Percentiles rank a stretch among this genome's conserved stretches.
Evolutionary conservation across 1,284 basidiomycete species (phyloP).

Genomic region (Ustilago sp.): DNA sequence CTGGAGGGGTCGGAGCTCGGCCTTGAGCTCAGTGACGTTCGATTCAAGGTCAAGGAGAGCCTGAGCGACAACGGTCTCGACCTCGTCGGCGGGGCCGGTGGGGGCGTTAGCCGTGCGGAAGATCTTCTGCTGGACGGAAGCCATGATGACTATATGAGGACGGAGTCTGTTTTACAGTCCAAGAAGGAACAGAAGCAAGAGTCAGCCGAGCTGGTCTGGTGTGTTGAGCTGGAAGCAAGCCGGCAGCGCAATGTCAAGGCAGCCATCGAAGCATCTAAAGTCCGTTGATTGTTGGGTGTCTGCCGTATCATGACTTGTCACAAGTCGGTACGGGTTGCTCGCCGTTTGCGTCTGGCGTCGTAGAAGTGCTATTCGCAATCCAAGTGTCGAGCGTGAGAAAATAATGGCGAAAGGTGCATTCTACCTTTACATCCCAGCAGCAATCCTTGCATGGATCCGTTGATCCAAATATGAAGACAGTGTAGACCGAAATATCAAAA

Average conservation of each 20-base stretch:
- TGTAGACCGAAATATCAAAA: background rate
- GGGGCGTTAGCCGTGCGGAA: conserved; percentile 94
- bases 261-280: background rate
- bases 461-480: background rate
- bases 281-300: background rate
- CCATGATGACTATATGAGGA: conserved; percentile 59
- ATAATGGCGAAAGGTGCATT: too few relatives aligned
- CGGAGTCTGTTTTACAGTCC: conserved; percentile 26
- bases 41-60: conserved; percentile 97
- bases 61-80: conserved; percentile 92
- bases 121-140: conserved; percentile 78
- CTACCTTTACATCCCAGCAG: background rate
- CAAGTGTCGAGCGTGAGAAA: too few relatives aligned
- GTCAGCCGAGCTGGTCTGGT: conserved; percentile 24
- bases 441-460: background rate
- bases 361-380: too few relatives aligned
- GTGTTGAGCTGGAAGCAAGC: too few relatives aligned
- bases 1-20: conserved; percentile 91
- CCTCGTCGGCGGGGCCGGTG: conserved; percentile 86
- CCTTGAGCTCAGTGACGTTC: conserved; percentile 97
- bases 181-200: background rate
- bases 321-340: too few relatives aligned
- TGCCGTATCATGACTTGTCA: background rate
- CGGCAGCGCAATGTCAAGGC: conserved; percentile 18
- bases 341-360: too few relatives aligned